Conservation (phyloP, 2,329 filamentous ascomycete species). For the Penicillium sp. region DNA sequence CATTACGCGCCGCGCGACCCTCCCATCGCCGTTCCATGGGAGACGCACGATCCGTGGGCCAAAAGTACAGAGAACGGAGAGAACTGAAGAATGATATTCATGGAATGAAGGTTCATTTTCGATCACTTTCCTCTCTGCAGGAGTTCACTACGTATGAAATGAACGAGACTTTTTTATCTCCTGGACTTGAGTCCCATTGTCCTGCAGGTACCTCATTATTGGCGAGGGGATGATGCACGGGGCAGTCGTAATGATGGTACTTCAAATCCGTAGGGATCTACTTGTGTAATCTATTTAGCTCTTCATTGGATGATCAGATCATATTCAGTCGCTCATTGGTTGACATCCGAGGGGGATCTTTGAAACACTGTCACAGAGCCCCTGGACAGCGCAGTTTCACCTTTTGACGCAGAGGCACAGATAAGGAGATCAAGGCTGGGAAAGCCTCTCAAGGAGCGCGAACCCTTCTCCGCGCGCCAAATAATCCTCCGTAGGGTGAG, state of each 20-base stretch:
- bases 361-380: background rate
- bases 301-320: background rate
- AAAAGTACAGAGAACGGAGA: background rate
- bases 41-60: slow-evolving; percentile 3
- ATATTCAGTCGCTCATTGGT: background rate
- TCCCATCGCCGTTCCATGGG: slow-evolving; percentile 7
- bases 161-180: background rate
- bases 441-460: background rate
- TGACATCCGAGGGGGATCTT: background rate
- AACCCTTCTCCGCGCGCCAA: background rate
- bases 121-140: background rate
- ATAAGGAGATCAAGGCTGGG: background rate
- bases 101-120: background rate
- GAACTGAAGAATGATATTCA: background rate
- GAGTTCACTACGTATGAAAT: background rate
- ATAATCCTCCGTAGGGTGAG: too few relatives aligned
- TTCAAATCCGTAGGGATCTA: background rate
- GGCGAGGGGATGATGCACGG: background rate
- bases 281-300: background rate
- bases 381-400: slow-evolving; percentile 1
- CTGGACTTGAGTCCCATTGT: too few relatives aligned
- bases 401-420: background rate
- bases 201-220: slow-evolving; percentile 1
- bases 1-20: slow-evolving; percentile 1
- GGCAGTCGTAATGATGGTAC: background rate